Percentiles rank a stretch among this genome's conserved stretches.
Conservation (phyloP, 1,139 yeast genomes). For the Debaryomycetaceae sp. region DNA sequence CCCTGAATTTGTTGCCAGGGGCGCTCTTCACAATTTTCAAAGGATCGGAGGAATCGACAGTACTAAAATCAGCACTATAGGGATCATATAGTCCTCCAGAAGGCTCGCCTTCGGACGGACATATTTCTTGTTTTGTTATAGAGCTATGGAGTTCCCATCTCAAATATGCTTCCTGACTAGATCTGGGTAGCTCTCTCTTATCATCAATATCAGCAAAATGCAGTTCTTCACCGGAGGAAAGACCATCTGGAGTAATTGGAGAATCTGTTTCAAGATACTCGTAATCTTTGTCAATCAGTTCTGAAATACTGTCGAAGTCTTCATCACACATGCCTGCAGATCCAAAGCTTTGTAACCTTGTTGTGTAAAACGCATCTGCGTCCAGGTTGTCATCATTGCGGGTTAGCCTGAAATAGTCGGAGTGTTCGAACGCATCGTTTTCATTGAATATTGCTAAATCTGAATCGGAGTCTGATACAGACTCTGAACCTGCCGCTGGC, state of each 20-base stretch:
- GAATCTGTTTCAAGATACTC: conserved; percentile 12
- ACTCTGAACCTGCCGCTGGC: conserved; percentile 1
- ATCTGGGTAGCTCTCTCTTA: conserved; percentile 16
- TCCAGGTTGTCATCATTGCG: conserved; percentile 15
- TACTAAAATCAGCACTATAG: conserved; percentile 11
- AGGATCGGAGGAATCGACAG: conserved; percentile 16
- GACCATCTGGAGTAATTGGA: conserved; percentile 9
- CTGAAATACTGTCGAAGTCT: conserved; percentile 3
- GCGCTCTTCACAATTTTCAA: conserved; percentile 22
- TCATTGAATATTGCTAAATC: conserved; percentile 6
- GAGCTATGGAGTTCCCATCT: conserved; percentile 25
- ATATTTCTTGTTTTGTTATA: conserved; percentile 8
- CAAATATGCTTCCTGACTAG: conserved; percentile 20
- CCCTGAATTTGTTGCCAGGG: conserved; percentile 31
- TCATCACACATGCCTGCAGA: conserved; percentile 3
- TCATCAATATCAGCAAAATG: not conserved
- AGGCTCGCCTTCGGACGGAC: not conserved
- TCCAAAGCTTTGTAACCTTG: conserved; percentile 21
- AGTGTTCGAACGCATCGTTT: conserved; percentile 5
- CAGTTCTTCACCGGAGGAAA: not conserved
- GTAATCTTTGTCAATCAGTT: conserved; percentile 5
- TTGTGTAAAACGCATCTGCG: conserved; percentile 24
- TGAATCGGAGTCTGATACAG: conserved; percentile 2
- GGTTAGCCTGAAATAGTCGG: conserved; percentile 9
- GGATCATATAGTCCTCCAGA: conserved; percentile 16